A percentile compares a stretch with the other conserved stretches of the same genome.
These are phyloP conservation scores for Streptanthus diversifolius DNA, from an alignment of 345 rosid species.

Conservation along the genomic window DNA sequence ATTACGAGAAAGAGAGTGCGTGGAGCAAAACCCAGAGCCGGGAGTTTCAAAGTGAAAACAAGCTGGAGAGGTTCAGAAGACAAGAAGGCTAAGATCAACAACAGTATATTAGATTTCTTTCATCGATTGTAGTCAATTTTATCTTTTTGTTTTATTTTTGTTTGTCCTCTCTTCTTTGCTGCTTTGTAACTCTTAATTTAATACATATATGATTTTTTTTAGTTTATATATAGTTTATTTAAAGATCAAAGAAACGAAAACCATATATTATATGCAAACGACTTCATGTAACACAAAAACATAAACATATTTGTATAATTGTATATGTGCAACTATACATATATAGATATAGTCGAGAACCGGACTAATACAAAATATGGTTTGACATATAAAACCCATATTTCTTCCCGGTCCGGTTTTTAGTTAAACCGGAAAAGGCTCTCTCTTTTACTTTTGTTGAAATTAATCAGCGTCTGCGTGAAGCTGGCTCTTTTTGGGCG, in stretches of 20 bases:
- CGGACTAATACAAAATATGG: slow-evolving; percentile 26
- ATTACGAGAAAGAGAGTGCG: slow-evolving; percentile 42
- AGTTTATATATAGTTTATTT: not conserved
- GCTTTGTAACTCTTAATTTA: not conserved
- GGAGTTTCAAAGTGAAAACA: slow-evolving; percentile 35
- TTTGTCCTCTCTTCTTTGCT: not conserved
- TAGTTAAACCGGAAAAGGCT: not conserved
- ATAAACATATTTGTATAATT: not conserved
- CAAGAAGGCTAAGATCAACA: slow-evolving; percentile 26
- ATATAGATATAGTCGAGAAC: slow-evolving; percentile 6
- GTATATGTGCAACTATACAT: slow-evolving; percentile 12
- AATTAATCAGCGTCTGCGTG: slow-evolving; percentile 47
- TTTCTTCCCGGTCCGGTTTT: not conserved
- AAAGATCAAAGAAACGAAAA: not conserved
- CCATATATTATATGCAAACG: slow-evolving; percentile 1
- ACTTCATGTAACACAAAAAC: not conserved
- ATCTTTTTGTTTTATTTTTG: not conserved
- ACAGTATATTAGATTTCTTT: slow-evolving; percentile 64
- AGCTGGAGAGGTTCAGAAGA: slow-evolving; percentile 34
- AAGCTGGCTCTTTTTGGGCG: slow-evolving; percentile 79
- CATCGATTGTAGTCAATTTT: slow-evolving; percentile 35
- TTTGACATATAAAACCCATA: slow-evolving; percentile 19
- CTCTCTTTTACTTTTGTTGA: not conserved
- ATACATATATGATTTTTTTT: not conserved
- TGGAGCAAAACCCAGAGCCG: slow-evolving; percentile 28